Evolutionary conservation across 2,329 filamentous ascomycete species (phyloP), one percentile per base, ranked within the genome.

Genomic region (Trichophyton rubrum): DNA sequence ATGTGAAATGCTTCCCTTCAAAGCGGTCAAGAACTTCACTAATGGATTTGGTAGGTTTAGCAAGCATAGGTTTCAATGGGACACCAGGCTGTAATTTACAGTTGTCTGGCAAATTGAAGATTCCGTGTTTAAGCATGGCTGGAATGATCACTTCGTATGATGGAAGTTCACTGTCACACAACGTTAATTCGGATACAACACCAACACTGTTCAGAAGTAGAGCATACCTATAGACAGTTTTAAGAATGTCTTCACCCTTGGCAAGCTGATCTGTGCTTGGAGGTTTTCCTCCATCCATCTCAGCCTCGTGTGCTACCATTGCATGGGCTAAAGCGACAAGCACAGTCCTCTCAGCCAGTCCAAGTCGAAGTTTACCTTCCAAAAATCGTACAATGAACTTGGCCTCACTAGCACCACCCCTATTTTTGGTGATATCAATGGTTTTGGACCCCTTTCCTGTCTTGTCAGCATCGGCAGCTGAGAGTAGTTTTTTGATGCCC

Each of bases 21-120:
- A 99, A 99, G 3, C 93, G 88, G 73, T 99, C 92, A 9, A 99
- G 81, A 0, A 99, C 93, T 75, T 99, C 93, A 0, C 91, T 96
- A 68, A 99, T 96, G 3, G 93, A 91, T 73, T 99, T 99, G 8
- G 93, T 99, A 2, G 93, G 93, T 69, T 97, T 97, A 20, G 93
- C 93, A 77, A 99, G 81, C 93, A 99, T 99, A 67, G 93, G 93
- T 74, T 99, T 99, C 62, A 99, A 79, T 0, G 93, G 93, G 15
- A 99, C 88, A 64, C 93, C 93, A 0, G 93, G 92, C 66, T 90
- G 88, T 51, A 99, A 81, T 72, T 95, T 95, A 81, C 93, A 96
- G 61, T 87, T 84, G 8, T 95, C 87, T 59, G 84, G 82, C 11
- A 99, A 77, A 41, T 90, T 85, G 76, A 87, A 83, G 64, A 99